These are phyloP conservation scores for Lactarius hatsudake DNA, from an alignment of 768 basidiomycete genomes.

Conservation along the genomic window DNA sequence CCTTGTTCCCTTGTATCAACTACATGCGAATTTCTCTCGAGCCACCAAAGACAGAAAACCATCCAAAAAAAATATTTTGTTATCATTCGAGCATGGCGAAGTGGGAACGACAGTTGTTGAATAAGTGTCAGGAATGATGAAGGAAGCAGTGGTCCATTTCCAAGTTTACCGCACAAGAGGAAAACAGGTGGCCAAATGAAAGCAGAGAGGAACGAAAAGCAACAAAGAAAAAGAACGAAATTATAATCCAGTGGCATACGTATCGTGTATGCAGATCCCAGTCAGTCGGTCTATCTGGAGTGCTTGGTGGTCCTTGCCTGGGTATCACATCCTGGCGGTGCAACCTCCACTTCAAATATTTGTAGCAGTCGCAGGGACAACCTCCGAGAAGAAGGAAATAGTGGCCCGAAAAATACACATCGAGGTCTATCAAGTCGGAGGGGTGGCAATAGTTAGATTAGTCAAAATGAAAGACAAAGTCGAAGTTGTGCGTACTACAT, in stretches of 20 bases:
- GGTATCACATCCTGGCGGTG: background rate
- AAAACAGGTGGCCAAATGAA: background rate
- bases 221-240: background rate
- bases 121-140: background rate
- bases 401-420: conserved; percentile 31
- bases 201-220: background rate
- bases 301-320: background rate
- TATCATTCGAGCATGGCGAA: background rate
- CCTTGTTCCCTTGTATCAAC: background rate
- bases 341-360: background rate
- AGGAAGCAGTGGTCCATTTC: background rate
- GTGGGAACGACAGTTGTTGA: background rate
- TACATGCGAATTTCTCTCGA: background rate
- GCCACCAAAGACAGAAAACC: background rate
- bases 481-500: conserved; percentile 26
- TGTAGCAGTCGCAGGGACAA: conserved; percentile 24
- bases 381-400: conserved; percentile 29
- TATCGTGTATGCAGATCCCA: background rate
- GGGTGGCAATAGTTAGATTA: background rate
- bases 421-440: conserved; percentile 35
- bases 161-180: background rate
- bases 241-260: background rate
- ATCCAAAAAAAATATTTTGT: background rate
- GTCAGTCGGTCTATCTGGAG: background rate
- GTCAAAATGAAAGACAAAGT: background rate